Evolutionary conservation across 495 filamentous ascomycete genomes (phyloP).

Genomic region (Baudoinia panamericana): DNA sequence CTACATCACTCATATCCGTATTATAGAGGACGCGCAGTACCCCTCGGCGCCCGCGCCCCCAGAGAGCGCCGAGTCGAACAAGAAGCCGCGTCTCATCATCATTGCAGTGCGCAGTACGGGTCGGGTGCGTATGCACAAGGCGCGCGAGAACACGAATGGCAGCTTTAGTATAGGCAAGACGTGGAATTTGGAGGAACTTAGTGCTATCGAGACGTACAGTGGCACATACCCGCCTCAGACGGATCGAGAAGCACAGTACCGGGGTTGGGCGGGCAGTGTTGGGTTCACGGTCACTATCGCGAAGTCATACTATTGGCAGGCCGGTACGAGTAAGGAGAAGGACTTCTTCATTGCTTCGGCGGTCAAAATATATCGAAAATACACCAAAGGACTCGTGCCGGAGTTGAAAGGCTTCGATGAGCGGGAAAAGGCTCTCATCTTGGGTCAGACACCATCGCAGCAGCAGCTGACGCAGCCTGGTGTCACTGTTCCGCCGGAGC

Average conservation of each 20-base stretch:
- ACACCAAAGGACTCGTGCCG: conserved; percentile 76
- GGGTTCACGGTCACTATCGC: conserved; percentile 83
- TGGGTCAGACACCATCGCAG: conserved; percentile 34
- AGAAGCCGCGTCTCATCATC: conserved; percentile 83
- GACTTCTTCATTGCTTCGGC: conserved; percentile 93
- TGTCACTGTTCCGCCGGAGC: background rate
- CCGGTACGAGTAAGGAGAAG: conserved; percentile 82
- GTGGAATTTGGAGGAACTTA: conserved; percentile 84
- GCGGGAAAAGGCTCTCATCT: conserved; percentile 58
- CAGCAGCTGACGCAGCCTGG: conserved; percentile 15
- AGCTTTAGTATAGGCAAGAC: conserved; percentile 96
- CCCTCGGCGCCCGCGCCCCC: conserved; percentile 81
- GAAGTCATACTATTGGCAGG: conserved; percentile 97
- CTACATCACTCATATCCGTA: conserved; percentile 92
- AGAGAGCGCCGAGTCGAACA: conserved; percentile 50
- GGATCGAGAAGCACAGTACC: conserved; percentile 49
- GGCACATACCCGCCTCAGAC: conserved; percentile 31
- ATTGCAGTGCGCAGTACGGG: conserved; percentile 85
- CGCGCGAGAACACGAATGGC: conserved; percentile 83
- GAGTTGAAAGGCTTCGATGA: conserved; percentile 69
- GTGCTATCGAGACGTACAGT: conserved; percentile 62
- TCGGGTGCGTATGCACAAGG: conserved; percentile 89
- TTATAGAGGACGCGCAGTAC: conserved; percentile 69
- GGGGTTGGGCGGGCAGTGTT: conserved; percentile 61
- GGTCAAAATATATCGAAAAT: conserved; percentile 91